Evolutionary conservation across 2,329 filamentous ascomycete species (phyloP).

Genomic region (Clonostachys rhizophaga): DNA sequence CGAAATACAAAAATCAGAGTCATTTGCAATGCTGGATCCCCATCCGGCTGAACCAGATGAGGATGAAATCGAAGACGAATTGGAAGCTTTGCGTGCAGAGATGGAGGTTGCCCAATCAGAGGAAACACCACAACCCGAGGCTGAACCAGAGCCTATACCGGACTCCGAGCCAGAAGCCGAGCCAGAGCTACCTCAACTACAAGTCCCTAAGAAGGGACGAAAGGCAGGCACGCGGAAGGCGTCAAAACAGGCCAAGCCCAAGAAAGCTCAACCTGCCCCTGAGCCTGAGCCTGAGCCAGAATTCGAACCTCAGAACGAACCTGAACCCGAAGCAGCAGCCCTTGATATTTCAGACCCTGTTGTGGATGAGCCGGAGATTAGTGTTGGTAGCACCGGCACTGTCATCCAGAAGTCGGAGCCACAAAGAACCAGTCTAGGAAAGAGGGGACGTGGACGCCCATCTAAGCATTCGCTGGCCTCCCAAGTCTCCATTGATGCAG

Average conservation of each 20-base stretch:
- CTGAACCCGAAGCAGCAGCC: slow-evolving; percentile 15
- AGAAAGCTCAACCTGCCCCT: slow-evolving; percentile 21
- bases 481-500: background rate
- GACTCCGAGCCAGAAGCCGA: slow-evolving; percentile 7
- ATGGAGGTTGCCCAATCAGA: slow-evolving; percentile 25
- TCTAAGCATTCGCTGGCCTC: slow-evolving; percentile 2
- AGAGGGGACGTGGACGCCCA: slow-evolving; percentile 14
- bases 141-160: slow-evolving; percentile 6
- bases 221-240: slow-evolving; percentile 45
- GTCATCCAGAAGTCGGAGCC: slow-evolving; percentile 27
- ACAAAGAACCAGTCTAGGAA: slow-evolving; percentile 8
- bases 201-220: slow-evolving; percentile 48
- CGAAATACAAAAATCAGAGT: slow-evolving; percentile 20
- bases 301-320: slow-evolving; percentile 6
- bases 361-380: slow-evolving; percentile 27
- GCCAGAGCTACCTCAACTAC: slow-evolving; percentile 22
- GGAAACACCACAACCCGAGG: slow-evolving; percentile 7
- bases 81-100: slow-evolving; percentile 42
- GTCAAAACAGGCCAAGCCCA: slow-evolving; percentile 44
- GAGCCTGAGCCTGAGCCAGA: slow-evolving; percentile 7
- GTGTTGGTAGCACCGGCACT: slow-evolving; percentile 33
- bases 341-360: slow-evolving; percentile 7
- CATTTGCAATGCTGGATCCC: slow-evolving; percentile 51
- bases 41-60: slow-evolving; percentile 37
- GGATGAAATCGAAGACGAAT: slow-evolving; percentile 43